Percentiles rank a stretch among this genome's conserved stretches.
Evolutionary conservation across 2,329 filamentous ascomycete genomes (phyloP).

Genomic region (Bipolaris gigantea): DNA sequence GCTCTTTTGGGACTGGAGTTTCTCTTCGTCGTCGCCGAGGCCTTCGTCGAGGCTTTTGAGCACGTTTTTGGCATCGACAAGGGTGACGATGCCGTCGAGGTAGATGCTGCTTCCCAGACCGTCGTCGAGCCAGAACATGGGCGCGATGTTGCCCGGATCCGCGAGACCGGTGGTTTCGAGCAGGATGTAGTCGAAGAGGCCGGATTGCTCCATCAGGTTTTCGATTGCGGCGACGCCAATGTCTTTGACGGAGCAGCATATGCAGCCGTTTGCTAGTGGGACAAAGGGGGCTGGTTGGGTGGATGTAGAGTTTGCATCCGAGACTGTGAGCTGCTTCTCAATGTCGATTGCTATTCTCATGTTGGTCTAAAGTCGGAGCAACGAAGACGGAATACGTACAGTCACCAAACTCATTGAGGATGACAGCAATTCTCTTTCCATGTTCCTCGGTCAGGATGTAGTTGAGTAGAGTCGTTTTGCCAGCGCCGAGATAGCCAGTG

Average conservation of each 20-base stretch:
- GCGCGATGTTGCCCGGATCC: slow-evolving; percentile 92
- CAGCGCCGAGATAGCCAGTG: slow-evolving; percentile 89
- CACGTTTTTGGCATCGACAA: slow-evolving; percentile 95
- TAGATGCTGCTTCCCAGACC: slow-evolving; percentile 94
- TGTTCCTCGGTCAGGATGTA: slow-evolving; percentile 94
- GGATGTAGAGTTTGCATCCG: slow-evolving; percentile 44
- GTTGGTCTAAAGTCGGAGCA: not conserved
- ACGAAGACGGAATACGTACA: slow-evolving; percentile 14
- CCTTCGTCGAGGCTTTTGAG: slow-evolving; percentile 76
- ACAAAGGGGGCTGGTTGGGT: slow-evolving; percentile 63
- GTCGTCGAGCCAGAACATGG: slow-evolving; percentile 97
- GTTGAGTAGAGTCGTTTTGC: slow-evolving; percentile 93
- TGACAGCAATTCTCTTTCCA: slow-evolving; percentile 97
- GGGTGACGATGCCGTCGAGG: slow-evolving; percentile 91
- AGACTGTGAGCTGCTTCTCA: slow-evolving; percentile 92
- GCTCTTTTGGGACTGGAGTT: slow-evolving; percentile 50
- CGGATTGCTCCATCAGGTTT: slow-evolving; percentile 89
- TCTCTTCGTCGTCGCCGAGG: slow-evolving; percentile 47
- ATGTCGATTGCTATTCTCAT: slow-evolving; percentile 74
- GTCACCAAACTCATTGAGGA: slow-evolving; percentile 71
- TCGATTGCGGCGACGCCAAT: slow-evolving; percentile 93
- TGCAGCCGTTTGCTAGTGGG: slow-evolving; percentile 92
- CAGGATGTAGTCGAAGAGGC: slow-evolving; percentile 95
- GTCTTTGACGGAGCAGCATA: slow-evolving; percentile 98
- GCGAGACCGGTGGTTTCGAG: slow-evolving; percentile 95